Evolutionary conservation across 805 yeast species (phyloP), one percentile per base, ranked within the genome.

Genomic region (Wickerhamomyces xylosicus): DNA sequence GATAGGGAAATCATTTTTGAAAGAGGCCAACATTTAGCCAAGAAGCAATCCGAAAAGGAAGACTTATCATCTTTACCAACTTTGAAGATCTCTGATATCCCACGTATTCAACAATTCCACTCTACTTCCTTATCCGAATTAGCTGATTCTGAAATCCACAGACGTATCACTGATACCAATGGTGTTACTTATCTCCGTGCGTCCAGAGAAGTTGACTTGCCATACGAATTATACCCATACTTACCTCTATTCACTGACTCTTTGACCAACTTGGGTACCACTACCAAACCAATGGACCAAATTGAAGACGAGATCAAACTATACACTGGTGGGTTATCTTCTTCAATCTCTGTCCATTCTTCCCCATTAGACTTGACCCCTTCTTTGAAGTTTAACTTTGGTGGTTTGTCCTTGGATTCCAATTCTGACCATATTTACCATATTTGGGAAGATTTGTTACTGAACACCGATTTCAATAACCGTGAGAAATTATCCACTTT

Each of bases 211-310:
- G 56, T 90, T 21, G 44, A 61, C 3, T 53, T 90, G 6, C 90
- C 95, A 11, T 47, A 61, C 3, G 74, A 76, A 5, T 64, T 84
- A 35, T 69, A 79, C 39, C 77, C 80, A 29, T 87, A 73, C 47
- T 56, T 92, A 43, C 84, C 95, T 0, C 57, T 92, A 34, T 92
- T 84, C 61, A 66, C 81, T 9, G 82, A 79, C 21, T 81, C 95
- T 35, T 63, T 92, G 43, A 82, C 95, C 3, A 85, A 79, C 54
- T 66, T 92, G 45, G 98, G 98, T n/a, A 90, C 98, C 2, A 56
- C 64, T 7, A 52, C 59, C 8, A 77, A 80, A 42, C 56, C 80
- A 1, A 85, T 85, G 72, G 83, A 85, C 18, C 81, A 79, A 29
- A 70, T 92, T 41, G 97, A 90, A 53, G 87, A 89, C 47, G 77